A percentile compares a stretch with the other conserved stretches of the same genome.
Conservation (phyloP, 2,329 filamentous ascomycete genomes). For the Lasiodiplodia sp. region DNA sequence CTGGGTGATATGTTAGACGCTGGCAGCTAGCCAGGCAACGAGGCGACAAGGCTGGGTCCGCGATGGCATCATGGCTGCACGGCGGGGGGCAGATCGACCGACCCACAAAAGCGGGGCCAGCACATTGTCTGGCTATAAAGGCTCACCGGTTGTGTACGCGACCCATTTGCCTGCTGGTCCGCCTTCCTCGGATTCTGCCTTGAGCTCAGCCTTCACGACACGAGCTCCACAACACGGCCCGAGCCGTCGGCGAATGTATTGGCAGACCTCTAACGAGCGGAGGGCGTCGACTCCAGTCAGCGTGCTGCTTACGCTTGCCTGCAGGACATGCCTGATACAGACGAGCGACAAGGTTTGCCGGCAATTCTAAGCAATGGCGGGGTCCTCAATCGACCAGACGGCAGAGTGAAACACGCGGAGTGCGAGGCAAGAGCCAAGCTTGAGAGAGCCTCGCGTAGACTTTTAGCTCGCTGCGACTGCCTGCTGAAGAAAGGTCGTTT, state of each 20-base stretch:
- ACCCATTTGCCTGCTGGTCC: background rate
- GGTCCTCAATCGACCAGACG: background rate
- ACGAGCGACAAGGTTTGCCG: background rate
- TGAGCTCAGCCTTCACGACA: slow-evolving; percentile 10
- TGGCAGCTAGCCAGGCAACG: background rate
- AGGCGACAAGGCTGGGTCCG: slow-evolving; percentile 9
- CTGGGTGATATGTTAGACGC: background rate
- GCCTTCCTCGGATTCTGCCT: slow-evolving; percentile 1
- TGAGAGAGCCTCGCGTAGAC: background rate
- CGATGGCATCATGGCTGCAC: background rate
- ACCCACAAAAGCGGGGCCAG: slow-evolving; percentile 10
- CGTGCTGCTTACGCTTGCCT: slow-evolving; percentile 13
- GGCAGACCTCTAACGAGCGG: background rate
- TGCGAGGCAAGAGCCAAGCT: background rate
- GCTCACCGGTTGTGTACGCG: slow-evolving; percentile 18
- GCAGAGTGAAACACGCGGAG: background rate
- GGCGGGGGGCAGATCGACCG: background rate
- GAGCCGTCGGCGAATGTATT: slow-evolving; percentile 1
- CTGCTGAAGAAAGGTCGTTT: slow-evolving; percentile 6
- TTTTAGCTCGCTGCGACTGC: background rate
- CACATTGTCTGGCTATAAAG: slow-evolving; percentile 7
- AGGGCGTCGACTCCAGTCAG: slow-evolving; percentile 2
- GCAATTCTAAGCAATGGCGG: background rate
- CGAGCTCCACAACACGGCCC: background rate
- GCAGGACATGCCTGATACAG: background rate